Evolutionary conservation across 1,284 basidiomycete species (phyloP).

Genomic region (Termitomyces sp.): DNA sequence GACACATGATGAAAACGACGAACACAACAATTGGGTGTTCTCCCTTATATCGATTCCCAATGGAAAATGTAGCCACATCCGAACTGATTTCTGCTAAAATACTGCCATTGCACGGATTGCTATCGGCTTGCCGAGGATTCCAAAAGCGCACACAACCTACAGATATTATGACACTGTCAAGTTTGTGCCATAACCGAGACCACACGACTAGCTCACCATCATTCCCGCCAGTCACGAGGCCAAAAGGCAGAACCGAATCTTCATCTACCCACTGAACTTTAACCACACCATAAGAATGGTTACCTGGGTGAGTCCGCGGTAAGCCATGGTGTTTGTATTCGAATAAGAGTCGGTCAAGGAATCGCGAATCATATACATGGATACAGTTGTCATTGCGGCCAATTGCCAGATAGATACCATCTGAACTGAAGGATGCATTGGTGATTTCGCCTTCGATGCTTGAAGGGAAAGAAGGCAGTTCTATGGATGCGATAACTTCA

Average conservation of each 20-base stretch:
- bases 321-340: constrained; percentile 43
- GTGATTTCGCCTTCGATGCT: constrained; percentile 42
- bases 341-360: constrained; percentile 39
- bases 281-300: constrained; percentile 45
- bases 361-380: constrained; percentile 61
- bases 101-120: constrained; percentile 38
- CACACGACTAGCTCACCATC: constrained; percentile 45
- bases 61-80: constrained; percentile 53
- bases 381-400: constrained; percentile 54
- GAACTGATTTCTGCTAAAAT: constrained; percentile 47
- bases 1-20: constrained; percentile 24
- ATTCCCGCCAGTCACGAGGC: constrained; percentile 55
- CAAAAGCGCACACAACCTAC: constrained; percentile 64
- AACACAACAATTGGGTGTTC: constrained; percentile 61
- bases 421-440: constrained; percentile 49
- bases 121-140: constrained; percentile 43
- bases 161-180: background rate
- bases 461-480: constrained; percentile 27
- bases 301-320: constrained; percentile 25
- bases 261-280: constrained; percentile 53
- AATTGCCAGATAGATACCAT: constrained; percentile 54
- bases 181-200: background rate
- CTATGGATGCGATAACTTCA: constrained; percentile 23
- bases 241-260: constrained; percentile 30
- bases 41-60: constrained; percentile 48